Evolutionary conservation across 495 filamentous ascomycete species (phyloP).

Genomic region (Usnea hakonensis): DNA sequence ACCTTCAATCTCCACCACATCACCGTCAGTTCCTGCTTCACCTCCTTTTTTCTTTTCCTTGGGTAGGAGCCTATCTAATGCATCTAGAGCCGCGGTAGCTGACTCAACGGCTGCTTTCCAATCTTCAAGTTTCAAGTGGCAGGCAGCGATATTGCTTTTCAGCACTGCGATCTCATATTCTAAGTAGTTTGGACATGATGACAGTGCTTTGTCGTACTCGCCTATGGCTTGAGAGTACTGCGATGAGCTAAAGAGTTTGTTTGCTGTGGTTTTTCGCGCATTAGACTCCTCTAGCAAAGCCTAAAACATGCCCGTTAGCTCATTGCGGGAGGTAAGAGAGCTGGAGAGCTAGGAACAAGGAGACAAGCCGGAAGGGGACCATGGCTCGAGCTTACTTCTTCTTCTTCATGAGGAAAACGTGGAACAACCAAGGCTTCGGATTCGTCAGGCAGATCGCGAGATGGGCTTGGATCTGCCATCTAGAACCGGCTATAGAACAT

Average conservation of each 20-base stretch:
- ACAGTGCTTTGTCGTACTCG: slow-evolving; percentile 77
- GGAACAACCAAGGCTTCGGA: not conserved
- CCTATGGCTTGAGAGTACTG: slow-evolving; percentile 80
- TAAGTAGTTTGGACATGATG: slow-evolving; percentile 77
- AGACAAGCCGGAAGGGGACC: slow-evolving; percentile 7
- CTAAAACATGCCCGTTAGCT: slow-evolving; percentile 33
- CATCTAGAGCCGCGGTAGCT: slow-evolving; percentile 66
- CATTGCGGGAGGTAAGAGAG: not conserved
- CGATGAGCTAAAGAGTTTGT: slow-evolving; percentile 61
- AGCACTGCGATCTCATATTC: slow-evolving; percentile 86
- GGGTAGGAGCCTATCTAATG: slow-evolving; percentile 52
- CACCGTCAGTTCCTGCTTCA: slow-evolving; percentile 18
- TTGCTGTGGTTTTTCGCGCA: slow-evolving; percentile 68
- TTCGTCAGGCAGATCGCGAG: slow-evolving; percentile 6
- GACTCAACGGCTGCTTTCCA: slow-evolving; percentile 76
- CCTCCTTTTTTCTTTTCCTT: slow-evolving; percentile 19
- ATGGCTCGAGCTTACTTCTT: slow-evolving; percentile 47
- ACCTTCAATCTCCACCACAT: slow-evolving; percentile 44
- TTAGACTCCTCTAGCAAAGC: slow-evolving; percentile 64
- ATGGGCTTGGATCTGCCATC: not conserved
- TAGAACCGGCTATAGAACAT: not conserved
- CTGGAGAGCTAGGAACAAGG: not conserved
- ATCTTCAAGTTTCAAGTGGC: slow-evolving; percentile 75
- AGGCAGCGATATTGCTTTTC: slow-evolving; percentile 82
- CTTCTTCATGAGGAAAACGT: slow-evolving; percentile 47